Conservation (phyloP, 176 grass and related monocot genomes). For the Cocos nucifera region DNA sequence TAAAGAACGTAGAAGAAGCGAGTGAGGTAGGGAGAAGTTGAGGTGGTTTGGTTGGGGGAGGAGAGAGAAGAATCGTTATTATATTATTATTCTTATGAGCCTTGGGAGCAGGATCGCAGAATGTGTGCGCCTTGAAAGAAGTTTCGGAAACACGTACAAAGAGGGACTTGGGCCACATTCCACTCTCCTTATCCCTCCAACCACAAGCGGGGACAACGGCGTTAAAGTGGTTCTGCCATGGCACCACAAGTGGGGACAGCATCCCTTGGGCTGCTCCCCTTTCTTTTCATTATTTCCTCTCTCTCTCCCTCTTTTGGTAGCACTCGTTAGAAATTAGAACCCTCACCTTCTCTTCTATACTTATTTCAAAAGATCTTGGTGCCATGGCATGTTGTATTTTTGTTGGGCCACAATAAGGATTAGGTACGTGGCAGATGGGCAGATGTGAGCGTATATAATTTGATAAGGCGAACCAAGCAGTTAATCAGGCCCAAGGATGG, state of each 20-base stretch:
- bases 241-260: conserved; percentile 38
- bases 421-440: no score
- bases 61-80: neutral
- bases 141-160: conserved; percentile 31
- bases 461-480: no score
- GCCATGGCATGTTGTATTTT: no score
- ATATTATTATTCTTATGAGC: neutral
- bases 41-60: conserved; percentile 20
- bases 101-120: conserved; percentile 37
- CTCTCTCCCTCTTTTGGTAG: neutral
- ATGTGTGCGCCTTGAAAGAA: conserved; percentile 43
- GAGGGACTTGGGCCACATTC: neutral
- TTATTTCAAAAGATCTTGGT: no score
- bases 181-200: neutral
- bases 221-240: conserved; percentile 39
- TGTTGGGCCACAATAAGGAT: no score
- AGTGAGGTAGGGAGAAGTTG: neutral
- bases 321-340: no score
- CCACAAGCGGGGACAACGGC: conserved; percentile 37
- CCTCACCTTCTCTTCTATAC: no score
- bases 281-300: conserved; percentile 5
- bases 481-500: no score
- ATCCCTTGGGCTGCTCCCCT: conserved; percentile 11
- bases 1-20: conserved; percentile 13
- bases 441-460: no score